phyloP scores from a whole-genome alignment of 2,329 filamentous ascomycete genomes.

The Coniochaeta sp. region DNA sequence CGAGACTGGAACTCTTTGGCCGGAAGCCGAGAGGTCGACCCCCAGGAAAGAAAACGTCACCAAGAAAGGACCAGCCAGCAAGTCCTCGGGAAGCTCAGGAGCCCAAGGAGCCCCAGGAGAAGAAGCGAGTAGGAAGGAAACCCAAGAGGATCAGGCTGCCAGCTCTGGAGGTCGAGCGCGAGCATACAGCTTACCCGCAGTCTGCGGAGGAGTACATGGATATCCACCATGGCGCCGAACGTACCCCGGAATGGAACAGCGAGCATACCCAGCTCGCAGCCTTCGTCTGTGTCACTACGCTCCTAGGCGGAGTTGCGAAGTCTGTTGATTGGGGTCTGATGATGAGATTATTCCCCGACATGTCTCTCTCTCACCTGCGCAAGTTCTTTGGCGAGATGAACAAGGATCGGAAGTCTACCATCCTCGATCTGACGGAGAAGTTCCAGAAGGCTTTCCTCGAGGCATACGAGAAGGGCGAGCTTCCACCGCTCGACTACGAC shows the following conservation, averaged over 20 bases:
- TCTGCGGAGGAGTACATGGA: conserved; percentile 24
- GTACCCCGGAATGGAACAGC: conserved; percentile 32
- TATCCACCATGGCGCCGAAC: conserved; percentile 17
- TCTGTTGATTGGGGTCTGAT: conserved; percentile 55
- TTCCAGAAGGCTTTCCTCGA: conserved; percentile 60
- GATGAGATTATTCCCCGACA: conserved; percentile 45
- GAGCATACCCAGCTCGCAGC: conserved; percentile 43
- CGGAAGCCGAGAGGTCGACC: background rate
- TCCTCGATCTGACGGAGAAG: conserved; percentile 50
- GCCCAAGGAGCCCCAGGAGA: background rate
- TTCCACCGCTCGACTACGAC: conserved; percentile 57
- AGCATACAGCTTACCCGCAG: conserved; percentile 24
- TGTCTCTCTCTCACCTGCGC: conserved; percentile 42
- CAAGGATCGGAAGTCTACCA: conserved; percentile 41
- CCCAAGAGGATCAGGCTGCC: background rate
- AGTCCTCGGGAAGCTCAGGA: too few species aligned
- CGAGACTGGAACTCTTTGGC: background rate
- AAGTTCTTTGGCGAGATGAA: conserved; percentile 48
- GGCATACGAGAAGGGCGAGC: conserved; percentile 56
- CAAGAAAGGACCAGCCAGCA: conserved; percentile 5
- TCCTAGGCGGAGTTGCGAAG: conserved; percentile 54
- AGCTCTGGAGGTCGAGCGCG: conserved; percentile 13
- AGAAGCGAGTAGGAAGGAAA: background rate
- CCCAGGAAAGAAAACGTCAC: conserved; percentile 8
- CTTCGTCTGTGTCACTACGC: conserved; percentile 48